Evolutionary conservation across 2,329 filamentous ascomycete genomes (phyloP).

Genomic region (Sporothrix phasma): DNA sequence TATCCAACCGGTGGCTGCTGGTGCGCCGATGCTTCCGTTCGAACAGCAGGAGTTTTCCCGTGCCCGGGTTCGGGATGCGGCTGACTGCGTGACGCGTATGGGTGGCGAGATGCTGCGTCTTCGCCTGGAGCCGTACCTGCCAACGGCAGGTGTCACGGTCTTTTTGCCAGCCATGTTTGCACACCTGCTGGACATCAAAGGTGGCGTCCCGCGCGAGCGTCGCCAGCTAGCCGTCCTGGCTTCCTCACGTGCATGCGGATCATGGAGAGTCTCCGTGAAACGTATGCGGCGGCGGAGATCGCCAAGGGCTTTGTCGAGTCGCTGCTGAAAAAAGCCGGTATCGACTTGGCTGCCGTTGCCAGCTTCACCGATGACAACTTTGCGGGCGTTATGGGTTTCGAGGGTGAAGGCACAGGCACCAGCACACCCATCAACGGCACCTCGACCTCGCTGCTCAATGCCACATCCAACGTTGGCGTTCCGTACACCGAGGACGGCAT

Average conservation of each 20-base stretch:
- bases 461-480: constrained; percentile 19
- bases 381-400: constrained; percentile 29
- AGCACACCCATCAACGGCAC: constrained; percentile 19
- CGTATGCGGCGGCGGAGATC: constrained; percentile 90
- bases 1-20: constrained; percentile 65
- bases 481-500: constrained; percentile 20
- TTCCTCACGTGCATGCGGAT: constrained; percentile 91
- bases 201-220: constrained; percentile 64
- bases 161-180: constrained; percentile 89
- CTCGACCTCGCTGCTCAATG: constrained; percentile 18
- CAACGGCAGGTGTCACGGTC: constrained; percentile 83
- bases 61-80: constrained; percentile 71
- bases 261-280: constrained; percentile 75
- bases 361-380: constrained; percentile 36
- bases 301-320: constrained; percentile 92
- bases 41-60: constrained; percentile 71
- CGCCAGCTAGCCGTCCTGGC: constrained; percentile 63
- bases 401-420: constrained; percentile 11
- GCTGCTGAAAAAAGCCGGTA: constrained; percentile 76
- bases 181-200: constrained; percentile 86
- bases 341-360: constrained; percentile 46
- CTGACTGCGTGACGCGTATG: constrained; percentile 76
- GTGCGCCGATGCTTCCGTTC: constrained; percentile 41
- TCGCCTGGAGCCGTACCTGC: constrained; percentile 67
- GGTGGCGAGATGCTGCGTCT: constrained; percentile 64